phyloP scores from a whole-genome alignment of 208 protist species.

The Trypanosoma rangeli region DNA sequence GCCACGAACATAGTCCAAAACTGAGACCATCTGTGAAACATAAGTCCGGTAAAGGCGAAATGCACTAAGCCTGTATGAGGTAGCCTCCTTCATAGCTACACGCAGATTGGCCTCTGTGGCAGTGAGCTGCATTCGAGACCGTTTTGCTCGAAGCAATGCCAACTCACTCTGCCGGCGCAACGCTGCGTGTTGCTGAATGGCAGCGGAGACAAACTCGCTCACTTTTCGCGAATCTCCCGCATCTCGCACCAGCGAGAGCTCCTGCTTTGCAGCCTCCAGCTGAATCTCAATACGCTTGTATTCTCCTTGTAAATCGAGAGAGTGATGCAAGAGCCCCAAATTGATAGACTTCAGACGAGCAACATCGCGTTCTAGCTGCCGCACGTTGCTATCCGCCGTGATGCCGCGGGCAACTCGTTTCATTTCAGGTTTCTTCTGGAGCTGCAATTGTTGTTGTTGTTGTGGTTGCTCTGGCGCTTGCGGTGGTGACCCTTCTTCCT shows the following conservation, averaged over 20 bases:
- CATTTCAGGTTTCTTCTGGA: not conserved
- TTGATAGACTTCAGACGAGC: slow-evolving; percentile 88
- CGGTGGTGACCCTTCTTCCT: not conserved
- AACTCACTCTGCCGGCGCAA: slow-evolving; percentile 81
- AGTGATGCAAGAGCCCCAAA: slow-evolving; percentile 77
- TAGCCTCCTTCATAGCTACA: slow-evolving; percentile 86
- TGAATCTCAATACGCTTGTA: slow-evolving; percentile 68
- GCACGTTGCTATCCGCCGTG: slow-evolving; percentile 13
- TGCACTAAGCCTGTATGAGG: slow-evolving; percentile 75
- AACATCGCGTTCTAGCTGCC: slow-evolving; percentile 59
- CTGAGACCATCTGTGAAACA: slow-evolving; percentile 61
- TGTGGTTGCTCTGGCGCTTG: not conserved
- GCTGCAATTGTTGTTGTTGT: not conserved
- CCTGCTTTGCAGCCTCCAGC: slow-evolving; percentile 57
- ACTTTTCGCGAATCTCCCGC: slow-evolving; percentile 55
- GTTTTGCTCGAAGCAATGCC: slow-evolving; percentile 71
- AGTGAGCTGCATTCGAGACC: slow-evolving; percentile 66
- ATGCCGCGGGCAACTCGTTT: not conserved
- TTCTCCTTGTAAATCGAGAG: slow-evolving; percentile 69
- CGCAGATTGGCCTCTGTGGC: slow-evolving; percentile 87
- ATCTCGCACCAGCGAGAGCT: slow-evolving; percentile 76
- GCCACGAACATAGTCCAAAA: slow-evolving; percentile 80
- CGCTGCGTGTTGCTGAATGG: slow-evolving; percentile 77
- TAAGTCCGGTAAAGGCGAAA: slow-evolving; percentile 85
- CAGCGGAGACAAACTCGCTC: slow-evolving; percentile 81